A percentile compares a stretch with the other conserved stretches of the same genome.
Evolutionary conservation across 768 basidiomycete species (phyloP).

Genomic region (Saitozyma podzolica): DNA sequence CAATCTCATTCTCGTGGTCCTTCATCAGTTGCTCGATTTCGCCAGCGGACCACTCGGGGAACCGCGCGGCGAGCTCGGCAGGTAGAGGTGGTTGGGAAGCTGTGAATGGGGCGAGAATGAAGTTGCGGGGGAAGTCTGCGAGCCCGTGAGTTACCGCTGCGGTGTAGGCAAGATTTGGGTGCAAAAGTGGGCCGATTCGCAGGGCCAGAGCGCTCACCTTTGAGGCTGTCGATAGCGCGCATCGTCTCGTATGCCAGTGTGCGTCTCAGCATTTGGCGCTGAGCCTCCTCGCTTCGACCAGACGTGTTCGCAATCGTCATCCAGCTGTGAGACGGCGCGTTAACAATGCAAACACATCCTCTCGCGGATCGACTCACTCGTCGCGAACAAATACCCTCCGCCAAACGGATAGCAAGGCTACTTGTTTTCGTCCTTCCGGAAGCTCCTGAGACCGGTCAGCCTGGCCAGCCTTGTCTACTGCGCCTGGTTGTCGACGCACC

Average conservation of each 20-base stretch:
- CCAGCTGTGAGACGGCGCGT: constrained; percentile 62
- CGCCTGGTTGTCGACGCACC: constrained; percentile 55
- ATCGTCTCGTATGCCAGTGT: constrained; percentile 77
- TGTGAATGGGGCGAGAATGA: constrained; percentile 37
- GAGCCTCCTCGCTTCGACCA: constrained; percentile 72
- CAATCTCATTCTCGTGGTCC: constrained; percentile 50
- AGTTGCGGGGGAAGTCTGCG: constrained; percentile 29
- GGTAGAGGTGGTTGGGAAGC: constrained; percentile 33
- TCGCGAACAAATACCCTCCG: constrained; percentile 83
- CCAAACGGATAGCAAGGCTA: constrained; percentile 78
- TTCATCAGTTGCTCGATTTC: constrained; percentile 41
- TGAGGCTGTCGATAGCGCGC: constrained; percentile 20
- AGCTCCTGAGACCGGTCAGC: constrained; percentile 58
- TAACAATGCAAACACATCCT: no score
- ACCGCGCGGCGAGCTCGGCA: constrained; percentile 46
- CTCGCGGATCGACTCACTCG: constrained; percentile 61
- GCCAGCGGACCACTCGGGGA: constrained; percentile 27
- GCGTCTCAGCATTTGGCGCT: constrained; percentile 67
- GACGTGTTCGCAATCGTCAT: constrained; percentile 69
- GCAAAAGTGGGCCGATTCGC: background rate
- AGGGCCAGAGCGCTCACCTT: constrained; percentile 22
- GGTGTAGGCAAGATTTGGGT: background rate
- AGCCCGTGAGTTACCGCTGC: background rate
- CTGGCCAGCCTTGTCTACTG: background rate
- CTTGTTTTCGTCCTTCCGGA: constrained; percentile 67